Percentiles rank a stretch among this genome's conserved stretches.
Conservation (phyloP, 345 rosid species). For the Cardamine chenopodiifolia region DNA sequence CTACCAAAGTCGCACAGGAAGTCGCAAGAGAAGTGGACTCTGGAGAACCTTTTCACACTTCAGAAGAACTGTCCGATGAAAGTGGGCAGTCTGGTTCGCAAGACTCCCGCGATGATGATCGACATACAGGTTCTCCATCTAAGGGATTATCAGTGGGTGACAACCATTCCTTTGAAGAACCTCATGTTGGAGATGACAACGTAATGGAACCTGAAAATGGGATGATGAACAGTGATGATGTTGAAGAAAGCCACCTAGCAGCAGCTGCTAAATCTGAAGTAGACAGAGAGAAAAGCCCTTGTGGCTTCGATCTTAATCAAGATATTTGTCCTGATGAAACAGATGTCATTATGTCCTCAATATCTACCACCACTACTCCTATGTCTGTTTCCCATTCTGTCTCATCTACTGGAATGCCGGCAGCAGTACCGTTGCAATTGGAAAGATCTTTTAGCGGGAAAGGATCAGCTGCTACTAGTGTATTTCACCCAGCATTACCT, state of each 20-base stretch:
- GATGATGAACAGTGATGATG: constrained; percentile 48
- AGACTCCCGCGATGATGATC: constrained; percentile 49
- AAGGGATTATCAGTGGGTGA: constrained; percentile 52
- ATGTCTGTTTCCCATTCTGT: constrained; percentile 52
- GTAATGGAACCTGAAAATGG: constrained; percentile 44
- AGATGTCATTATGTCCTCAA: constrained; percentile 52
- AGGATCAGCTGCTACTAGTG: constrained; percentile 77
- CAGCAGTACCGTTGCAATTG: constrained; percentile 64
- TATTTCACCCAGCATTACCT: constrained; percentile 69
- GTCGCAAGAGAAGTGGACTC: constrained; percentile 83
- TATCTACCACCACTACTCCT: constrained; percentile 50
- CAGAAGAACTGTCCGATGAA: constrained; percentile 58
- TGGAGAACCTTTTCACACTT: constrained; percentile 65
- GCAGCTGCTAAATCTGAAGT: constrained; percentile 56
- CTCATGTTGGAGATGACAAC: constrained; percentile 42
- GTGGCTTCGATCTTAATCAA: constrained; percentile 82
- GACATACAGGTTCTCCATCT: constrained; percentile 34
- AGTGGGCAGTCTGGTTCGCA: constrained; percentile 50
- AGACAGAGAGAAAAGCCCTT: constrained; percentile 57
- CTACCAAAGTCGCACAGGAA: constrained; percentile 90
- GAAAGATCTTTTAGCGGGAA: constrained; percentile 74
- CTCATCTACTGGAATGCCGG: constrained; percentile 60
- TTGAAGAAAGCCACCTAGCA: constrained; percentile 61
- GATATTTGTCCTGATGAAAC: constrained; percentile 76
- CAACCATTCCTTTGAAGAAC: constrained; percentile 49